Evolutionary conservation across 257 asterid genomes (phyloP), one percentile per base, ranked within the genome.

Genomic region (Catharanthus roseus): DNA sequence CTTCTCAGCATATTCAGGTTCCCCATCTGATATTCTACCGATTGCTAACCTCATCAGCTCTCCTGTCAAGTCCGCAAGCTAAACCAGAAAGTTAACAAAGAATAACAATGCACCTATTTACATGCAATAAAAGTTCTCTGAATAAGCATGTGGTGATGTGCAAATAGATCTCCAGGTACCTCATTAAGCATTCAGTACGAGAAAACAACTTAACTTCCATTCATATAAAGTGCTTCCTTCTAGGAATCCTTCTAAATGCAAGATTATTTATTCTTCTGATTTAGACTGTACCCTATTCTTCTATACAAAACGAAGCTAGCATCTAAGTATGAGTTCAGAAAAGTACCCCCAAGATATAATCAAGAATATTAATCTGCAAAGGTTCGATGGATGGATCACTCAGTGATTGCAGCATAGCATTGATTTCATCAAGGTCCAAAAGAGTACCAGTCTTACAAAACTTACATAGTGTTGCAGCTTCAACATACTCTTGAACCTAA

Each of bases 11-110:
- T 76, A 93, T 45, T 91, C 97, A 45, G 84, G 79, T 77, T 93
- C 99, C 41, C 96, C 97, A 71, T 89, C 99, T 45, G 99, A 93
- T 75, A 93, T 91, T 80, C 97, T 85, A 68, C 99, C 95, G 21
- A 93, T 91, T 12, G 99, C 99, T 82, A 93, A 68, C 85, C 99
- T 82, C 97, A 93, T 93, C 75, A 93, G 82, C 83, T 93, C 97
- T 65, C 99, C 97, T 0, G 99, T 93, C 83, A 93, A 89, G 79
- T 93, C 99, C 1, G 99, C 96, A 71, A 93, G 81, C 99, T 93
- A 80, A 74, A 84, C 69, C 71, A 69, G 71, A 75, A 79, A 72
- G 74, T 70, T 72, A 23, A 53, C 34, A 19, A 3, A 61, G 23
- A 33, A 39, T 45, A 54, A 51, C n/a, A 38, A 38, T 45, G 34